A percentile compares a stretch with the other conserved stretches of the same genome.
Evolutionary conservation across 1,284 basidiomycete genomes (phyloP).

Genomic region (Ganoderma leucocontextum): DNA sequence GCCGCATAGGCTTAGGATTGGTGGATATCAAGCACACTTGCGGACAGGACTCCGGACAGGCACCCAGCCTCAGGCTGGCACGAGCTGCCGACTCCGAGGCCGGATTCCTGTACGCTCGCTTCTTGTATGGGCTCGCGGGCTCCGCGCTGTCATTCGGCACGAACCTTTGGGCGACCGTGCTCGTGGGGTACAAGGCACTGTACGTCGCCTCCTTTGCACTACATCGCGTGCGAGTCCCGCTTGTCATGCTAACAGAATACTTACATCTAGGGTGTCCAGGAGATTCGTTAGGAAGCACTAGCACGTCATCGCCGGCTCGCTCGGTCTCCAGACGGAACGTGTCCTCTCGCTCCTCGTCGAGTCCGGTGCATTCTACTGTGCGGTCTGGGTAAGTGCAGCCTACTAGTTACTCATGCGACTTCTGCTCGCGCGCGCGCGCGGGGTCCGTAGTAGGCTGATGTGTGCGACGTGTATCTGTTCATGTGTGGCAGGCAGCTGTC

Average conservation of each 20-base stretch:
- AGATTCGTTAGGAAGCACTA: background rate
- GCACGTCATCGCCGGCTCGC: background rate
- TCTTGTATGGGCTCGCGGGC: background rate
- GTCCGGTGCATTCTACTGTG: slow-evolving; percentile 1
- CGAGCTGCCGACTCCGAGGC: too few relatives aligned
- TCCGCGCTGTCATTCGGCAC: background rate
- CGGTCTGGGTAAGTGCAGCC: background rate
- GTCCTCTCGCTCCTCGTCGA: background rate
- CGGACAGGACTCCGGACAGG: too few relatives aligned
- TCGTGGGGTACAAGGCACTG: background rate
- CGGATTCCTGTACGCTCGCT: background rate
- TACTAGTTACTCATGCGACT: background rate
- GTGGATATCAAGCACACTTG: too few relatives aligned
- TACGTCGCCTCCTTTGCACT: too few relatives aligned
- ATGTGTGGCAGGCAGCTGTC: background rate
- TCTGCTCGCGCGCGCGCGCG: background rate
- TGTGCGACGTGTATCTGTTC: background rate
- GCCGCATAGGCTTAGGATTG: too few relatives aligned
- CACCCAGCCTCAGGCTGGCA: too few relatives aligned
- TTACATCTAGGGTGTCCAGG: background rate
- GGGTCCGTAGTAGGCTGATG: background rate
- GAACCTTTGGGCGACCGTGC: background rate
- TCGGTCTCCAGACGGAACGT: background rate
- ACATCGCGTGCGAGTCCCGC: too few relatives aligned
- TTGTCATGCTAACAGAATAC: too few relatives aligned